A percentile compares a stretch with the other conserved stretches of the same genome.
These are phyloP conservation scores for Candida rishiriensis DNA, from an alignment of 805 yeast species.

Conservation along the genomic window DNA sequence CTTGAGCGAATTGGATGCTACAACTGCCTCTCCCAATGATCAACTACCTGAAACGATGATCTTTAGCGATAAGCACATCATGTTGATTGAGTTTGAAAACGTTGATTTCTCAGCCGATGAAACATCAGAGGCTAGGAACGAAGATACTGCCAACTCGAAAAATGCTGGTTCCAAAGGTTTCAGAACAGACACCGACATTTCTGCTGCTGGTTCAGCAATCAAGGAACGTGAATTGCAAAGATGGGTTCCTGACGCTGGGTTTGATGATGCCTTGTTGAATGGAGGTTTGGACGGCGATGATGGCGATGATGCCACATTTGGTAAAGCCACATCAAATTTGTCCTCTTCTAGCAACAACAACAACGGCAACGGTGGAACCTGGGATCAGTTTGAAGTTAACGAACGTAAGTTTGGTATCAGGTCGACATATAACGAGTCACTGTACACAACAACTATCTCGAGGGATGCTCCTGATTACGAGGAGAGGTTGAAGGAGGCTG, in stretches of 20 bases:
- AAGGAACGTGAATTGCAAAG: conserved; percentile 71
- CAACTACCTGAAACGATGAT: conserved; percentile 42
- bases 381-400: conserved; percentile 97
- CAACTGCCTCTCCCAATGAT: conserved; percentile 27
- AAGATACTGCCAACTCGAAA: conserved; percentile 10
- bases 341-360: background rate
- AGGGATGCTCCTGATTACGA: conserved; percentile 69
- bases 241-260: conserved; percentile 72
- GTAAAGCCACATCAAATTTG: no score
- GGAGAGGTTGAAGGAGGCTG: conserved; percentile 65
- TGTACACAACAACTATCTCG: conserved; percentile 77
- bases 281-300: conserved; percentile 35
- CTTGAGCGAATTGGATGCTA: conserved; percentile 31
- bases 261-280: conserved; percentile 15
- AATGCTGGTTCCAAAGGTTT: conserved; percentile 34
- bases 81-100: conserved; percentile 41
- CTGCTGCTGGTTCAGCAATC: conserved; percentile 39
- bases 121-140: background rate
- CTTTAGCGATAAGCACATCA: conserved; percentile 46
- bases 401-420: conserved; percentile 83
- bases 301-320: background rate
- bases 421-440: conserved; percentile 77
- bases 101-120: conserved; percentile 29
- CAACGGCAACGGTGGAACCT: conserved; percentile 28
- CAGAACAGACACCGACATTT: conserved; percentile 83